Evolutionary conservation across 257 asterid genomes (phyloP), one percentile per base, ranked within the genome.

Genomic region (Linderniella brevidens): DNA sequence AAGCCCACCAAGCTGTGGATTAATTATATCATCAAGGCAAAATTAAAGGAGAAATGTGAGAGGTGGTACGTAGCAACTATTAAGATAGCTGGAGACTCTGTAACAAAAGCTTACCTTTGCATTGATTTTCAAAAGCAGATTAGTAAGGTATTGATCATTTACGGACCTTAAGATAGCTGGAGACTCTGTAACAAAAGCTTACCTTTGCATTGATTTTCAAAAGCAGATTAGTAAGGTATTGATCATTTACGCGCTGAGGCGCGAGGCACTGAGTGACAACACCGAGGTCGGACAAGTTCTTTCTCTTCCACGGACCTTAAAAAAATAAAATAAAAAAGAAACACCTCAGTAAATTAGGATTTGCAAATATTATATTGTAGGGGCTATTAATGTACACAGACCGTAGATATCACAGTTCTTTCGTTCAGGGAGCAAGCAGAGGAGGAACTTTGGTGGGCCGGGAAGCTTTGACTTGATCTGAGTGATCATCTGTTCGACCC

Each of bases 171-270:
- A n/a, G n/a, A n/a, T n/a, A n/a, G n/a, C n/a, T n/a, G n/a, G n/a
- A n/a, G n/a, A n/a, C n/a, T n/a, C n/a, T n/a, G n/a, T 25, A 25
- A 25, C 32, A 39, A 12, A 9, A 16, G 39, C 65, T 45, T 60
- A 82, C 97, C 92, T 86, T 82, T 0, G 97, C 94, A 63, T 86
- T 86, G 60, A 86, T 77, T 63, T 82, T 86, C 9, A 86, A 74
- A 41, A 86, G 59, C 37, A 82, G 69, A 63, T 86, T 86, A 3
- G 93, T 77, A 14, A 86, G 65, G 51, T 86, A 86, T 54, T 86
- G 93, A 46, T 86, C 93, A 3, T 86, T 80, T 4, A 86, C 66
- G 48, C 74, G 73, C 9, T 25, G 58, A 3, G 97, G 97, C 8
- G 93, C 78, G 50, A 83, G 55, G 68, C 97, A 86, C 48, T 86